Evolutionary conservation across 345 rosid genomes (phyloP).

Genomic region (Melaleuca quinquenervia): DNA sequence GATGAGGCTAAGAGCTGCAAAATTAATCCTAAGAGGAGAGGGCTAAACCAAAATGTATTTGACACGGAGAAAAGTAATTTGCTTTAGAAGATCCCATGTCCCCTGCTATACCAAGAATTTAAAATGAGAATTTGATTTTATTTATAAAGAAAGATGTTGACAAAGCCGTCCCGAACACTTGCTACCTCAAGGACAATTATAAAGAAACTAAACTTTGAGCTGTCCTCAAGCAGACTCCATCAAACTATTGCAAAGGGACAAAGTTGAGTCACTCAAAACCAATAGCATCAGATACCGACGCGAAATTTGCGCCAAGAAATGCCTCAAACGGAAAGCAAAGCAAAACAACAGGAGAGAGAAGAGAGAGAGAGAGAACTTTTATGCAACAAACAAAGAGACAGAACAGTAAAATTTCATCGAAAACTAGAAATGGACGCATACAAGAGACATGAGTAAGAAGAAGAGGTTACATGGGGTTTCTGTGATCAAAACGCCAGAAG

Average conservation of each 20-base stretch:
- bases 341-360: background rate
- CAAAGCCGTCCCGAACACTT: background rate
- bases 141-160: background rate
- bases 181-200: background rate
- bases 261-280: background rate
- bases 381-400: background rate
- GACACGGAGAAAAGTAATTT: background rate
- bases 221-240: background rate
- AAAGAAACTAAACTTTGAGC: background rate
- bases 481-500: slow-evolving; percentile 65
- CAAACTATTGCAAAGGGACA: background rate
- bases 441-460: background rate
- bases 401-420: background rate
- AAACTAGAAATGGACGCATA: background rate
- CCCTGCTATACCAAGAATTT: background rate
- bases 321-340: background rate
- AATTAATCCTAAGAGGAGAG: background rate
- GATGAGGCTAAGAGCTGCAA: background rate
- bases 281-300: background rate
- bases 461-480: slow-evolving; percentile 52
- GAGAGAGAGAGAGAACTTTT: background rate
- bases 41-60: background rate
- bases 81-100: background rate
- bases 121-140: background rate
- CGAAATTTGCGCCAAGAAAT: background rate